Evolutionary conservation across 148 eudicot species (phyloP).

Genomic region (Rhododendron ferrugineum): DNA sequence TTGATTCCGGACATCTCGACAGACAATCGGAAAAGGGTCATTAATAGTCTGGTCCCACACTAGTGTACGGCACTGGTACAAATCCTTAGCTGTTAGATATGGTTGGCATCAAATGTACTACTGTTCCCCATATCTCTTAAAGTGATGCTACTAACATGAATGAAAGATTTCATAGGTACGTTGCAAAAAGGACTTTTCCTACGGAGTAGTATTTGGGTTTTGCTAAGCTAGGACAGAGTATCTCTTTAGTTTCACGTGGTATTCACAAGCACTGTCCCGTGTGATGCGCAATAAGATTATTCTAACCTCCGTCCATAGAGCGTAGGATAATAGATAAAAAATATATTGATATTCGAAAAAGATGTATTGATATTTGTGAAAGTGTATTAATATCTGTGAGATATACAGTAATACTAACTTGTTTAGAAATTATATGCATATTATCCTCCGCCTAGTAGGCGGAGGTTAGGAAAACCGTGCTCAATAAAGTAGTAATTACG

Average conservation of each 20-base stretch:
- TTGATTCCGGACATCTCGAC: not conserved
- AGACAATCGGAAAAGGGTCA: not conserved
- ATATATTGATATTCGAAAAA: too few species aligned
- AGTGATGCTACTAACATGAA: not conserved
- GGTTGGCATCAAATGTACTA: not conserved
- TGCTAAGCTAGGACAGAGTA: not conserved
- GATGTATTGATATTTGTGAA: too few species aligned
- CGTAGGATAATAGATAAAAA: too few species aligned
- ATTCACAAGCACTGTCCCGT: not conserved
- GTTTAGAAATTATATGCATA: too few species aligned
- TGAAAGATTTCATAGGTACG: not conserved
- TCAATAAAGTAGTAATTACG: too few species aligned
- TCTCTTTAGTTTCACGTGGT: not conserved
- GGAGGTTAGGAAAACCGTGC: too few species aligned
- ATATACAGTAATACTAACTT: too few species aligned
- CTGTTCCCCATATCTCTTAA: not conserved
- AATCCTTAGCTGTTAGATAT: not conserved
- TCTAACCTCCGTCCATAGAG: too few species aligned
- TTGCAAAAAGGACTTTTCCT: not conserved
- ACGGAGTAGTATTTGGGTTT: too few species aligned
- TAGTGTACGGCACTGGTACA: not conserved
- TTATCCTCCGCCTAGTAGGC: too few species aligned
- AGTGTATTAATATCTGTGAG: too few species aligned
- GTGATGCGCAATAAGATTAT: not conserved
- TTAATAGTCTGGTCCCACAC: not conserved